Evolutionary conservation across 495 filamentous ascomycete species (phyloP), one percentile per base, ranked within the genome.

Genomic region (Ascobolus immersus): DNA sequence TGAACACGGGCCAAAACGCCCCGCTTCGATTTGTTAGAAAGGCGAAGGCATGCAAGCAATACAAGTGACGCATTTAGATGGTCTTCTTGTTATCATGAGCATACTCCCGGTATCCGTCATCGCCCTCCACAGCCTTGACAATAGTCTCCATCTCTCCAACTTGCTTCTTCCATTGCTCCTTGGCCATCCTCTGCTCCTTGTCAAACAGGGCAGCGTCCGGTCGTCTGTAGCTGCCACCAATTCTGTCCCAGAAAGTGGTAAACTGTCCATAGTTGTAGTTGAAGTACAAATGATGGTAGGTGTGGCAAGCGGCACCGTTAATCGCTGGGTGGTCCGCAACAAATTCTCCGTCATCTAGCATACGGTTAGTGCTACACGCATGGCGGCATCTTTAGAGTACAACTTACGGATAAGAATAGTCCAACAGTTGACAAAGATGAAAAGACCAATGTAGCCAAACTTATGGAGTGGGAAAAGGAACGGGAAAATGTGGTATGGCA

Each of bases 191-290:
- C 37, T 65, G 69, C 54, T 92, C 79, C 42, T 73, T 71, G 37
- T 69, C 56, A 61, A 93, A 93, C 38, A 92, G 61, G 47, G 79
- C 79, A 38, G 69, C 65, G 40, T 90, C 90, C 7, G 84, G 84
- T 56, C 72, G 65, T 38, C 81, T 63, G 58, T 92, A 94, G 54
- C 73, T 86, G 32, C 75, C 75, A 38, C 79, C 77, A 21, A 94
- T 48, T 31, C 86, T 69, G 48, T 94, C 84, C 82, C 82, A 94
- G 21, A 92, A 55, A 4, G 86, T 94, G 3, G 77, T 90, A 58
- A 80, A 94, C 51, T 94, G 84, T 37, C 86, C 84, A 42, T 92
- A 94, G 58, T 92, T 94, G 65, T 80, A 91, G 58, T 89, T 90
- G 68, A 94, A 94, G 54, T 89, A 89, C n/a, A 90, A 56, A 50